Percentiles rank a stretch among this genome's conserved stretches.
Evolutionary conservation across 495 filamentous ascomycete species (phyloP).

Genomic region (Penicillium salamii): DNA sequence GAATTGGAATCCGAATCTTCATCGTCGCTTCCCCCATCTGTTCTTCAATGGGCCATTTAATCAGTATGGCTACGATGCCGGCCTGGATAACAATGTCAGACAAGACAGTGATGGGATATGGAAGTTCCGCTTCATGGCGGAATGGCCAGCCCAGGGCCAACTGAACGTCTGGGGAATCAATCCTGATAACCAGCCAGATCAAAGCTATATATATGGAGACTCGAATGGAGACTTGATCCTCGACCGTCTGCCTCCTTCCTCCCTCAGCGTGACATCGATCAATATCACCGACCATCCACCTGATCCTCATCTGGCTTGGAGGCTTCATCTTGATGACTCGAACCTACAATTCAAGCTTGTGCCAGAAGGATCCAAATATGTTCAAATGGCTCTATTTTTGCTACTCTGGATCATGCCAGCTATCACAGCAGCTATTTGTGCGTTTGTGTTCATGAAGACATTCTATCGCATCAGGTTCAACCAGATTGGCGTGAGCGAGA

Average conservation of each 20-base stretch:
- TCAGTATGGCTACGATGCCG: constrained; percentile 65
- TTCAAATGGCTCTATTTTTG: constrained; percentile 58
- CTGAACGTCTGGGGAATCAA: constrained; percentile 71
- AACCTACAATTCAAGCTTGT: constrained; percentile 49
- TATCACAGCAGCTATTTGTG: constrained; percentile 44
- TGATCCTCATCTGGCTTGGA: constrained; percentile 55
- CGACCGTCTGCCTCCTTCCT: constrained; percentile 62
- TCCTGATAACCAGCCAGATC: constrained; percentile 60
- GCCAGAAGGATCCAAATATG: constrained; percentile 51
- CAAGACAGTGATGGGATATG: constrained; percentile 55
- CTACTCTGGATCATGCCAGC: constrained; percentile 57
- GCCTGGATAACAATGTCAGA: constrained; percentile 53
- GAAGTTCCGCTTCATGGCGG: constrained; percentile 60
- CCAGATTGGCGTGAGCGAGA: constrained; percentile 57
- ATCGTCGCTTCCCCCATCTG: constrained; percentile 61
- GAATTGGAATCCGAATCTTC: constrained; percentile 28
- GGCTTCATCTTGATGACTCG: constrained; percentile 55
- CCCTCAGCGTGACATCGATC: constrained; percentile 52
- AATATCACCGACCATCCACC: constrained; percentile 60
- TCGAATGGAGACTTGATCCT: constrained; percentile 59
- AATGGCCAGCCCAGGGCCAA: constrained; percentile 63
- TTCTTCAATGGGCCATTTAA: constrained; percentile 67
- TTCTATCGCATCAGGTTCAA: constrained; percentile 75
- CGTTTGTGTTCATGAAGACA: constrained; percentile 60
- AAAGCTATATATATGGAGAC: constrained; percentile 57